Evolutionary conservation across 2,329 filamentous ascomycete genomes (phyloP), one percentile per base, ranked within the genome.

Genomic region (Fusarium bulbicola): DNA sequence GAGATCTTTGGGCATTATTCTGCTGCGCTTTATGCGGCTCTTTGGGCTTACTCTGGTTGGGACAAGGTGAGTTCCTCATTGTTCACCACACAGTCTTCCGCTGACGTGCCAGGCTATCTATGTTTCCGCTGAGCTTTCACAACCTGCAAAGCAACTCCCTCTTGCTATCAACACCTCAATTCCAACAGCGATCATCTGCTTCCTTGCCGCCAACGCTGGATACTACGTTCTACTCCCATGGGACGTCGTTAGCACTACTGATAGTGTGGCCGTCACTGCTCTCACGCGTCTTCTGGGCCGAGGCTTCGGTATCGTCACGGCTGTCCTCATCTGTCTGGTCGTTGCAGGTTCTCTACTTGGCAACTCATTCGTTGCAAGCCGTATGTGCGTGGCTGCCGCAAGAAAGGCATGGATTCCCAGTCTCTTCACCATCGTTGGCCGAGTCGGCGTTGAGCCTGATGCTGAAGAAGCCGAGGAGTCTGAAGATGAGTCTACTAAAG

Each of bases 41-140:
- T 92, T 0, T 92, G 89, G 90, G 90, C 88, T 1, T 92, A 91
- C 66, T 90, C 88, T 1, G 90, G 90, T 1, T 92, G 90, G 90
- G 90, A 92, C 62, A 91, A 91, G 81, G 88, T 88, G 43, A 81
- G 84, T 50, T 20, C 0, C n/a, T 20, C 0, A 5, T 14, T 2
- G 0, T 20, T 24, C 3, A 14, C 15, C 8, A 5, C 5, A 24
- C 0, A 8, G 1, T 0, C 16, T 14, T 16, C 1, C 7, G 13
- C 40, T 69, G 9, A 69, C 12, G 0, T 9, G 3, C 1, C 10
- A 87, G 86, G 87, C 87, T 7, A 85, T 89, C 57, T 90, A 89
- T 72, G 82, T 90, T 52, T 85, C 86, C 0, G 85, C 86, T 0
- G 88, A 90, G 75, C 82, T 90, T 12, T 85, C 83, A 1, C 77